phyloP scores from a whole-genome alignment of 1,284 basidiomycete species.

The Meira nashicola region DNA sequence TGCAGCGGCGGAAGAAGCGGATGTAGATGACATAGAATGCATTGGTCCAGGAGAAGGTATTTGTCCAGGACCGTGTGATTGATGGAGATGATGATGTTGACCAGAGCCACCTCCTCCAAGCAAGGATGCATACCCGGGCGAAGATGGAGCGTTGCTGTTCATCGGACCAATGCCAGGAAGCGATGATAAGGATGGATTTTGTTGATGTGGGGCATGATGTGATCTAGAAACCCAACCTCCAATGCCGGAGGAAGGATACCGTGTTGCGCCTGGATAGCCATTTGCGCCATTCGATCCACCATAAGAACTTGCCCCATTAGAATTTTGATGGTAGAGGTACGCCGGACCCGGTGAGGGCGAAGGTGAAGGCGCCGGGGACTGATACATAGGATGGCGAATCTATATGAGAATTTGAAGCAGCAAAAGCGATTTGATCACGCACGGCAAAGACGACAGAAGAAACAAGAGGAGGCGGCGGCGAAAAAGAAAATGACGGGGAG shows the following conservation, averaged over 20 bases:
- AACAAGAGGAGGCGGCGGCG: background rate
- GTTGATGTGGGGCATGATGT: slow-evolving; percentile 36
- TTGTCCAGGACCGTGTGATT: slow-evolving; percentile 31
- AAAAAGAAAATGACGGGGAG: background rate
- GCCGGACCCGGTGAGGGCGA: slow-evolving; percentile 43
- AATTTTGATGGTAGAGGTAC: slow-evolving; percentile 38
- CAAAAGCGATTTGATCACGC: background rate
- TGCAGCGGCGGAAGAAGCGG: slow-evolving; percentile 20
- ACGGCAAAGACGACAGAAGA: background rate
- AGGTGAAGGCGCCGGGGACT: slow-evolving; percentile 43
- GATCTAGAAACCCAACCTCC: slow-evolving; percentile 16
- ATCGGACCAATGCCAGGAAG: slow-evolving; percentile 31
- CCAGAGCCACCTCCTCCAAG: background rate
- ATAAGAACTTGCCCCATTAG: slow-evolving; percentile 22
- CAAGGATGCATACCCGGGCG: slow-evolving; percentile 33
- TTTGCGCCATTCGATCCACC: slow-evolving; percentile 20
- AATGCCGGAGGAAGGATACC: slow-evolving; percentile 26
- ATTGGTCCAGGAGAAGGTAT: slow-evolving; percentile 33
- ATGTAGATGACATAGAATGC: slow-evolving; percentile 23
- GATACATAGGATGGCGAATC: slow-evolving; percentile 27
- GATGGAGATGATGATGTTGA: slow-evolving; percentile 36
- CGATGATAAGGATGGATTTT: slow-evolving; percentile 43
- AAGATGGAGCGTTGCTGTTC: slow-evolving; percentile 29
- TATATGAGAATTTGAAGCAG: background rate
- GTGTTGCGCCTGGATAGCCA: slow-evolving; percentile 25